Base-by-base conservation (phyloP, 306 rosid species). In the Lagenaria siceraria region DNA sequence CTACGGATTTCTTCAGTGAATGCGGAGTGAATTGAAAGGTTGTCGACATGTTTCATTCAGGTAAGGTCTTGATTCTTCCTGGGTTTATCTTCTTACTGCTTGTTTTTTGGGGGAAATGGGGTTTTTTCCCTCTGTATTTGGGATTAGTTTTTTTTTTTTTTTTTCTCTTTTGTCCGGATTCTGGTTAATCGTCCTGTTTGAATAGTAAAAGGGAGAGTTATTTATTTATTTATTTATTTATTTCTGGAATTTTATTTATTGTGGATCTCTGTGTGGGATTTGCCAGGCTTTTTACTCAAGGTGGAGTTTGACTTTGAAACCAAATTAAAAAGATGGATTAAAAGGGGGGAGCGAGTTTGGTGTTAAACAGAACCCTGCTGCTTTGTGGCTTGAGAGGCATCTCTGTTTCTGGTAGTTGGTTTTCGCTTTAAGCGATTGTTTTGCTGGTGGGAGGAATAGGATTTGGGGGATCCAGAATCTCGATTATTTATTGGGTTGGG, bases 241-340 rank as follows among this genome's bases (percentile, higher is more conserved):
- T 29, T 29, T 29, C 60, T 38, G 21, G 70, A 76, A 3, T 46
- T 66, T 84, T 42, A 73, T 85, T 83, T 81, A 78, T 74, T 81
- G 38, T 56, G 78, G 69, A 49, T 75, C 36, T 85, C 13, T 84
- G 61, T 75, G 85, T 83, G 74, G 84, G 83, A 80, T 80, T 89
- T 90, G 82, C 74, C 93, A 88, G 93, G 87, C 92, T 82, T 79
- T 46, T 83, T 81, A 85, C 90, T 85, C 87, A 87, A 86, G 89
- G 87, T 80, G 89, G 89, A 49, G 48, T 84, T 89, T 89, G 96
- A 86, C 93, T 90, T 90, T 83, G 85, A 68, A 70, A 80, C 84
- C 71, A 43, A 80, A 63, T 14, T 72, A 65, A 76, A 71, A 80
- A 52, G 78, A 78, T 51, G 66, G 52, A 21, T 40, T 81, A 76